Base-by-base conservation (phyloP, 2,329 filamentous ascomycete genomes). In the Phyllosticta paracitricarpa region DNA sequence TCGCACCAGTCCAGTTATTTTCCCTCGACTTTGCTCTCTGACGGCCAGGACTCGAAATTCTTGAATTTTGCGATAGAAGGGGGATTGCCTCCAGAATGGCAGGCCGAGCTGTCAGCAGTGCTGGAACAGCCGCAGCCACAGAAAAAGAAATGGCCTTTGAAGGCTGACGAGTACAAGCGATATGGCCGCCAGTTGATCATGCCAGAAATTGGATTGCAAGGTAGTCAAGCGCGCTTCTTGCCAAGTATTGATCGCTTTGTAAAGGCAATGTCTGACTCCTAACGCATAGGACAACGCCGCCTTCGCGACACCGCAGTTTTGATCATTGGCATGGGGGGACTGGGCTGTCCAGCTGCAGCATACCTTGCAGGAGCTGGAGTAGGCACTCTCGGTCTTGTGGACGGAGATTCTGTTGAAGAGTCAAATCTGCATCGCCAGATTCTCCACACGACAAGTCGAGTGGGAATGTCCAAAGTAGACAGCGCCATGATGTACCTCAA, bases 361-460 rank as follows among this genome's bases (percentile, higher is more conserved):
- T 99, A 99, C 71, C 83, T 99, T 1, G 90, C 91, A 9, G 93
- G 91, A 24, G 89, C 94, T 1, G 94, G 94, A 0, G 82, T 97
- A 1, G 91, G 92, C 8, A 89, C 81, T 0, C 75, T 99, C 19
- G 92, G 93, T 0, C 78, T 99, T 7, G 84, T 94, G 25, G 94
- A 99, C 71, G 91, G 89, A 3, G 94, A 99, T 74, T 80, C 79
- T 0, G 93, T 99, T 30, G 94, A 97, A 71, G 77, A 82, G 17
- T 96, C 91, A 28, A 99, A 99, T 71, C 80, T 99, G 14, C 94
- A 97, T 77, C 86, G 94, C 0, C 94, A 99, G 75, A 85, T 97
- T 57, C 82, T 91, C 33, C 93, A 99, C 72, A 81, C 82, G 2
- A 89, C 85, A 0, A 77, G 78, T 2, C 83, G 84, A 58, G 84